phyloP scores from a whole-genome alignment of 2,329 filamentous ascomycete species.

The Aureobasidium sp. region DNA sequence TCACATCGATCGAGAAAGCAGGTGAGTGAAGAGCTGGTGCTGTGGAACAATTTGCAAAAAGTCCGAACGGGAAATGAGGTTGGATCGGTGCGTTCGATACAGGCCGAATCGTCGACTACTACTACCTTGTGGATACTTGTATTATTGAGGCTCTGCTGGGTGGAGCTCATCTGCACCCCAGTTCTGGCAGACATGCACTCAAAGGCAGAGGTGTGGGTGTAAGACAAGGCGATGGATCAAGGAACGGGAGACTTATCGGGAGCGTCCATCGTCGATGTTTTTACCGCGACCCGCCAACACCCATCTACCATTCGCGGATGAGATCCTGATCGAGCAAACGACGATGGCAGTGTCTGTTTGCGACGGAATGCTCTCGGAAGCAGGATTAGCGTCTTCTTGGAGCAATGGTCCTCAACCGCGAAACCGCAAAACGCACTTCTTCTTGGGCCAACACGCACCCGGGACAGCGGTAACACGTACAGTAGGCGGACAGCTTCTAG shows the following conservation, averaged over 20 bases:
- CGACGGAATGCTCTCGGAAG: conserved; percentile 1
- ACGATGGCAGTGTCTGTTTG: background rate
- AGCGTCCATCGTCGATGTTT: conserved; percentile 6
- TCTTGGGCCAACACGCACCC: background rate
- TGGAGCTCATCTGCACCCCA: conserved; percentile 6
- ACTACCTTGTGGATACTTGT: background rate
- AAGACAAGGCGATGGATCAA: conserved; percentile 6
- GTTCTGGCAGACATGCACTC: background rate
- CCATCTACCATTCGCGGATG: background rate
- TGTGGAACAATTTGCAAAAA: conserved; percentile 8
- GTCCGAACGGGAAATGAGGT: conserved; percentile 13
- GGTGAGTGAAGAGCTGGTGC: background rate
- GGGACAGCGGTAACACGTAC: background rate
- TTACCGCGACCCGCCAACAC: background rate
- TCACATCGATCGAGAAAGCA: conserved; percentile 7
- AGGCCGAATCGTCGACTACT: background rate
- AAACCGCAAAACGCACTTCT: background rate
- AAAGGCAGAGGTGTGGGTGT: background rate
- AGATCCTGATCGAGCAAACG: background rate
- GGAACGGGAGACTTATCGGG: conserved; percentile 6
- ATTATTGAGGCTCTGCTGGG: background rate
- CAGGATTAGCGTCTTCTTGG: background rate
- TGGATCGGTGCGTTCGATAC: background rate
- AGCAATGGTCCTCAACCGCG: conserved; percentile 4
- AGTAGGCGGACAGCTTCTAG: conserved; percentile 4